Evolutionary conservation across 352 stramenopile species (phyloP).

Genomic region (Phytophthora podocarpi): DNA sequence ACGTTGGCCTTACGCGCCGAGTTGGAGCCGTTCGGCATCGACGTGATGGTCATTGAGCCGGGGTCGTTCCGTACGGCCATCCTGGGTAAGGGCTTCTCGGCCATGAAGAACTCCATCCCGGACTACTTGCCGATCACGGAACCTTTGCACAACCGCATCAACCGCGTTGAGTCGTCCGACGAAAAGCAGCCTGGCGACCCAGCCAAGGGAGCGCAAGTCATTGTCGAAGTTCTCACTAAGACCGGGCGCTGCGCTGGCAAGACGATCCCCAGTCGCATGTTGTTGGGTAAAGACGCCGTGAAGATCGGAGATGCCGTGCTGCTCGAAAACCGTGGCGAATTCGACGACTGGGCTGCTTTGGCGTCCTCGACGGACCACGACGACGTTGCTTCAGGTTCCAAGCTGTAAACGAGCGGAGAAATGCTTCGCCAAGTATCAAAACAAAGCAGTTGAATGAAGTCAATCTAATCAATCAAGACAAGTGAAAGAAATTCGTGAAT

Average conservation of each 20-base stretch:
- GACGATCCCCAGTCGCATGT: slow-evolving; percentile 34
- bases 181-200: slow-evolving; percentile 37
- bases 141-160: slow-evolving; percentile 26
- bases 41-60: slow-evolving; percentile 52
- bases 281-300: slow-evolving; percentile 44
- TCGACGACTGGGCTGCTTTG: slow-evolving; percentile 34
- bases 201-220: slow-evolving; percentile 38
- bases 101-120: slow-evolving; percentile 37
- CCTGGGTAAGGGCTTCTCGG: slow-evolving; percentile 36
- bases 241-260: slow-evolving; percentile 42
- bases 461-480: too few relatives aligned
- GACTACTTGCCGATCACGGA: slow-evolving; percentile 39
- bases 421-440: too few relatives aligned
- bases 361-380: slow-evolving; percentile 33
- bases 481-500: too few relatives aligned
- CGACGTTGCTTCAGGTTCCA: slow-evolving; percentile 18
- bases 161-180: background rate
- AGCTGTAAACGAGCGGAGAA: slow-evolving; percentile 18
- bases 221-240: slow-evolving; percentile 43
- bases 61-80: slow-evolving; percentile 51
- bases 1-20: slow-evolving; percentile 38
- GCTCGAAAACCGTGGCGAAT: slow-evolving; percentile 21
- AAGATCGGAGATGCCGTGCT: slow-evolving; percentile 29
- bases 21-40: slow-evolving; percentile 43
- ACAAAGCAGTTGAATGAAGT: too few relatives aligned